Evolutionary conservation across 371 early-diverging fungal genomes (phyloP).

Genomic region (Blastocladiella emersonii): DNA sequence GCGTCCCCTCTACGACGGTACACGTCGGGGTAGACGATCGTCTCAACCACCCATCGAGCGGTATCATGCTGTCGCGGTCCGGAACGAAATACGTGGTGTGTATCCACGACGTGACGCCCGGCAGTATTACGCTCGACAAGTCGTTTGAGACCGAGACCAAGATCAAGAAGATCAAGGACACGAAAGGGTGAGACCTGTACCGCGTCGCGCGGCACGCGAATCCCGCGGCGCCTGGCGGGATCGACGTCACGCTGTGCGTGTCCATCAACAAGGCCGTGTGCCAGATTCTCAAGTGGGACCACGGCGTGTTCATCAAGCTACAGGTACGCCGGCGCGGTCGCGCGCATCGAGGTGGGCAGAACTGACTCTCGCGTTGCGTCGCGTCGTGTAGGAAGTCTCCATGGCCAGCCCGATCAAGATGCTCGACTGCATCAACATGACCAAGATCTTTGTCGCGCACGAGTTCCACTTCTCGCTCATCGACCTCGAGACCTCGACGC

Average conservation of each 20-base stretch:
- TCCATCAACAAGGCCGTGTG: not conserved
- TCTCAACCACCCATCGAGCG: no score
- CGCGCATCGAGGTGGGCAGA: no score
- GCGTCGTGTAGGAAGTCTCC: no score
- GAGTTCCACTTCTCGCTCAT: conserved; percentile 14
- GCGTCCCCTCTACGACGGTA: no score
- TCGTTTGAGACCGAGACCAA: conserved; percentile 37
- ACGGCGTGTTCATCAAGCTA: not conserved
- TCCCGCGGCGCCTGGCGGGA: not conserved
- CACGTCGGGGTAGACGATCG: no score
- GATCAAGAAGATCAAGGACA: conserved; percentile 31
- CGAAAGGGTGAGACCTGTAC: conserved; percentile 29
- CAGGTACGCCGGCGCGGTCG: no score
- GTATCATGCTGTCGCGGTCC: conserved; percentile 29
- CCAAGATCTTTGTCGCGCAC: conserved; percentile 16
- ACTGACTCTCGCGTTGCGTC: no score
- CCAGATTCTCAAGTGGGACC: not conserved
- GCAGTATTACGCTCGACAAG: conserved; percentile 14
- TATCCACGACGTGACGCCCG: conserved; percentile 20
- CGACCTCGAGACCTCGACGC: conserved; percentile 20
- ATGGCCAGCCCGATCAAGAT: conserved; percentile 14
- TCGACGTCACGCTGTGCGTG: not conserved
- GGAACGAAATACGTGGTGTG: conserved; percentile 30
- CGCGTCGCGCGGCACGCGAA: conserved; percentile 10
- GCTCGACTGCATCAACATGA: conserved; percentile 14